Evolutionary conservation across 179 eudicot species (phyloP).

Genomic region (Beta macrorhiza): DNA sequence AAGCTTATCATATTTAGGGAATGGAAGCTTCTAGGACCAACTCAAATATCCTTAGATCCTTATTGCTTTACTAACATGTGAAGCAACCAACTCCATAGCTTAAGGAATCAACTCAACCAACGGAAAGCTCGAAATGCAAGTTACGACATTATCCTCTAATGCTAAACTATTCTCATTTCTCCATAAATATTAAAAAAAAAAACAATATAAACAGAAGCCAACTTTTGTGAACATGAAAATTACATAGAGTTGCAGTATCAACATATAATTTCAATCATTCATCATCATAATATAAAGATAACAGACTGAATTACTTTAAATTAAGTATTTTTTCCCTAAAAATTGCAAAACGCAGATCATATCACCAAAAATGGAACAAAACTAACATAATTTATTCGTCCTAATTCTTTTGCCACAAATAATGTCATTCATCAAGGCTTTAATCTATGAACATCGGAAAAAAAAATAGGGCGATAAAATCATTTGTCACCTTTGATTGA

Average conservation of each 20-base stretch:
- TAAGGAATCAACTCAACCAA: neutral
- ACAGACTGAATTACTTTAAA: neutral
- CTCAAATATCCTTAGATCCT: neutral
- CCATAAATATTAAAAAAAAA: neutral
- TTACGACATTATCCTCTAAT: neutral
- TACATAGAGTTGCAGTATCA: neutral
- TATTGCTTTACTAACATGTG: neutral
- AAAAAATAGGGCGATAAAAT: neutral
- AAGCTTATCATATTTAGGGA: neutral
- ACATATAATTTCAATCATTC: conserved; percentile 7
- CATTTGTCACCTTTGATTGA: conserved; percentile 10
- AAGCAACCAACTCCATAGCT: conserved; percentile 6
- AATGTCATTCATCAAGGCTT: neutral
- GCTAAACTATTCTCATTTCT: neutral
- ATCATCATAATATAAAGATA: neutral
- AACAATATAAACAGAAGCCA: too few relatives aligned
- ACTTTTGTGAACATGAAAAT: neutral
- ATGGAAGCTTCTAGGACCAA: neutral
- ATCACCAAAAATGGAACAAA: neutral
- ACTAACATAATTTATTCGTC: neutral
- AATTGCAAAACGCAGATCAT: neutral
- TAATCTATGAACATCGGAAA: neutral
- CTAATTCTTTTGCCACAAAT: neutral
- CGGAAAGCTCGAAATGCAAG: neutral
- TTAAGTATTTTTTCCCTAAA: too few relatives aligned